Evolutionary conservation across 176 grass and related monocot species (phyloP).

Genomic region (Carex pumila): DNA sequence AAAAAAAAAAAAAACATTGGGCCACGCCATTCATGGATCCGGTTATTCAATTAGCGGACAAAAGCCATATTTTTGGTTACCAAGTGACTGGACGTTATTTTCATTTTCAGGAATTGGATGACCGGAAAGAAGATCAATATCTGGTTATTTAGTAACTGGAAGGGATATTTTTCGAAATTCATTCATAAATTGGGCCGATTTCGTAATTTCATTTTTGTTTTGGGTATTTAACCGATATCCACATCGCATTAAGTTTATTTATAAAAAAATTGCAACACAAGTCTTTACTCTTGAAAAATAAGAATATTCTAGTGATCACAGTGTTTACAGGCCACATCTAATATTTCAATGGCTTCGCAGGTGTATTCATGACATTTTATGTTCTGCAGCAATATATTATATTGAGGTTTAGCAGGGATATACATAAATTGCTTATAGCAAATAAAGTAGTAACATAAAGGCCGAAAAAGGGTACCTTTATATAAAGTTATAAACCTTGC

Average conservation of each 20-base stretch:
- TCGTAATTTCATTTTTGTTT: too few species aligned
- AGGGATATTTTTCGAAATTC: too few species aligned
- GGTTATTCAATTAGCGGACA: too few species aligned
- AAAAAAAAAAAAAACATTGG: too few species aligned
- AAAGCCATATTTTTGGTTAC: too few species aligned
- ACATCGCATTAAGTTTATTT: not conserved
- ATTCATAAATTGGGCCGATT: too few species aligned
- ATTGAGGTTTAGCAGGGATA: not conserved
- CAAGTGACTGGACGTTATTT: too few species aligned
- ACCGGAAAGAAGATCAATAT: too few species aligned
- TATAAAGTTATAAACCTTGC: slow-evolving; percentile 98
- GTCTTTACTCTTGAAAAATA: not conserved
- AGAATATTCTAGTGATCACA: not conserved
- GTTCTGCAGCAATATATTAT: not conserved
- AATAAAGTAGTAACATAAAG: not conserved
- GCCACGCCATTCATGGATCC: too few species aligned
- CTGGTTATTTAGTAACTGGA: too few species aligned
- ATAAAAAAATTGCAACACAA: not conserved
- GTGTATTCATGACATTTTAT: not conserved
- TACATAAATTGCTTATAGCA: not conserved
- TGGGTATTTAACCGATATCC: not conserved
- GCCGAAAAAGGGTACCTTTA: slow-evolving; percentile 46
- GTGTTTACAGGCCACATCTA: not conserved
- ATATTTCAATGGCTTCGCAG: not conserved
- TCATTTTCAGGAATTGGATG: too few species aligned